Evolutionary conservation across 1,284 basidiomycete species (phyloP).

Genomic region (Papiliotrema nemorosa): DNA sequence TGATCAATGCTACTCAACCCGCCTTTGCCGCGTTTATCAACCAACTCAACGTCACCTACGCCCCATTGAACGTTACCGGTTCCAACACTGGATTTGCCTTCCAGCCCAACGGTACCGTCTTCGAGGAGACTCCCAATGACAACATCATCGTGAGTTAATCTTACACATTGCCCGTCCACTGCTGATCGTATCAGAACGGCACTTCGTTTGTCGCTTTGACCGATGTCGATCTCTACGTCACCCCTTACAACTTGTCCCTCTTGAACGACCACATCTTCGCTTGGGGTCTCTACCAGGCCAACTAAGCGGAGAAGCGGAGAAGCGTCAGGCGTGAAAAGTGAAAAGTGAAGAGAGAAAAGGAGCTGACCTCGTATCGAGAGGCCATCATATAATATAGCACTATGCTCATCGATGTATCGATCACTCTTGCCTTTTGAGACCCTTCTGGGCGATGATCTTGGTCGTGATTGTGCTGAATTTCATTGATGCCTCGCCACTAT

Average conservation of each 20-base stretch:
- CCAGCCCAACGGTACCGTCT: conserved; percentile 56
- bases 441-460: too few species aligned
- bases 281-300: conserved; percentile 33
- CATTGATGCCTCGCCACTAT: too few species aligned
- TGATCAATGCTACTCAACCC: conserved; percentile 10
- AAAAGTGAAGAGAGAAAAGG: too few species aligned
- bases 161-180: too few species aligned
- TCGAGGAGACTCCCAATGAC: conserved; percentile 24
- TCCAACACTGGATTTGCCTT: conserved; percentile 52
- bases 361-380: too few species aligned
- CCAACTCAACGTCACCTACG: conserved; percentile 65
- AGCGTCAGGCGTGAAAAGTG: too few species aligned
- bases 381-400: too few species aligned
- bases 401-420: too few species aligned
- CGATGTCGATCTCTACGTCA: conserved; percentile 56
- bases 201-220: conserved; percentile 62
- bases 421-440: too few species aligned
- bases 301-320: conserved; percentile 18
- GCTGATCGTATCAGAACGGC: too few species aligned
- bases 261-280: conserved; percentile 60
- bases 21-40: conserved; percentile 55
- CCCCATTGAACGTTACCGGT: conserved; percentile 51
- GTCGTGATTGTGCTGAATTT: too few species aligned
- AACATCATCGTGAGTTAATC: too few species aligned
- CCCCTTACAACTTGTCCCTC: conserved; percentile 58